phyloP scores from a whole-genome alignment of 257 asterid species.

The Plantago elongata region DNA sequence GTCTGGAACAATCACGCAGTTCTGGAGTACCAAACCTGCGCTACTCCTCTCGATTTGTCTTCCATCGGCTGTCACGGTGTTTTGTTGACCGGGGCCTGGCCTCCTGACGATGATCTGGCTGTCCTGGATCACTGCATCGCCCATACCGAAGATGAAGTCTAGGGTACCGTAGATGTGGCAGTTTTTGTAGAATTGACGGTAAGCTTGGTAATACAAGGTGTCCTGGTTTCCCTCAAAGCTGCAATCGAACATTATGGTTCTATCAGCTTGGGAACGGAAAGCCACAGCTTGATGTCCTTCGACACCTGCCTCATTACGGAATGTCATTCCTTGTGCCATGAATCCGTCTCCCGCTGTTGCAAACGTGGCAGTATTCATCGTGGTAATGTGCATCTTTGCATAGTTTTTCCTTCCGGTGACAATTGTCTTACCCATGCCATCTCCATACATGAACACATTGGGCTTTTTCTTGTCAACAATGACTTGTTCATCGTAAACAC shows the following conservation, averaged over 20 bases:
- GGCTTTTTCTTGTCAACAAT: conserved; percentile 38
- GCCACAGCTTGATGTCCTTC: conserved; percentile 77
- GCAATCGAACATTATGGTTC: conserved; percentile 57
- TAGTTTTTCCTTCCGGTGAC: conserved; percentile 40
- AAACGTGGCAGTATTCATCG: conserved; percentile 62
- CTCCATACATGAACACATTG: conserved; percentile 69
- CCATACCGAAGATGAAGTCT: conserved; percentile 77
- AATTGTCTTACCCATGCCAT: conserved; percentile 58
- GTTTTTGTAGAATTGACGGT: conserved; percentile 57
- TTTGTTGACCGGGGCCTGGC: conserved; percentile 36
- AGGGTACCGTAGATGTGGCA: conserved; percentile 67
- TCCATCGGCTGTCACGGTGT: conserved; percentile 74
- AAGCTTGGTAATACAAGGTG: conserved; percentile 56
- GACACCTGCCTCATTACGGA: conserved; percentile 64
- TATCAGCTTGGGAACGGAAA: conserved; percentile 40
- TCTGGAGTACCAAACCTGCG: conserved; percentile 57
- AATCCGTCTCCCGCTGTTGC: conserved; percentile 44
- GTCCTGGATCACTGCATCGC: conserved; percentile 55
- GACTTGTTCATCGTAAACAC: conserved; percentile 50
- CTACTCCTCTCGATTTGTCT: conserved; percentile 20
- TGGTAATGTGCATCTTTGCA: conserved; percentile 22
- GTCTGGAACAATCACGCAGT: conserved; percentile 58
- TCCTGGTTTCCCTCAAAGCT: conserved; percentile 68
- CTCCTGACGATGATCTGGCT: conserved; percentile 47
- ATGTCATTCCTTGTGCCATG: conserved; percentile 49